A percentile compares a stretch with the other conserved stretches of the same genome.
Evolutionary conservation across 306 rosid genomes (phyloP).

Genomic region (Cotoneaster glaucophyllus): DNA sequence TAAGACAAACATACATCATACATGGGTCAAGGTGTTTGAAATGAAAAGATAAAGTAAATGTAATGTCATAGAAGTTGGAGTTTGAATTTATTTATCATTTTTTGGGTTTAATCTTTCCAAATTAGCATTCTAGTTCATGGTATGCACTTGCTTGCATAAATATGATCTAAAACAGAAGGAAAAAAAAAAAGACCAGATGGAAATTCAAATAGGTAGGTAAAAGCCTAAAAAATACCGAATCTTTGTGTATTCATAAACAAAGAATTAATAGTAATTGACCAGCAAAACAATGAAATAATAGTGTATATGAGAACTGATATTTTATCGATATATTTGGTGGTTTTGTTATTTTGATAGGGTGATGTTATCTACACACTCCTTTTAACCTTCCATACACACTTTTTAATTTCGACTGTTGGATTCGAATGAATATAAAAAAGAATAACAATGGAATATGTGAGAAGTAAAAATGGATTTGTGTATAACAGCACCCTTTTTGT

Average conservation of each 20-base stretch:
- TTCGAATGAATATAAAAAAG: no score
- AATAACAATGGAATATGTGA: no score
- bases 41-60: conserved; percentile 9
- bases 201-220: neutral
- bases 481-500: neutral
- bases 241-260: neutral
- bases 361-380: neutral
- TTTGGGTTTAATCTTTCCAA: neutral
- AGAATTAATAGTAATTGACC: neutral
- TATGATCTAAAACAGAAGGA: neutral
- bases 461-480: no score
- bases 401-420: no score
- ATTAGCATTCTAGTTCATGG: neutral
- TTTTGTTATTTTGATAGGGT: neutral
- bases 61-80: neutral
- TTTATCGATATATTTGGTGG: neutral
- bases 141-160: neutral
- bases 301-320: no score
- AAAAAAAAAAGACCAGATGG: neutral
- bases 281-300: neutral
- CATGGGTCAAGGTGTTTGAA: neutral
- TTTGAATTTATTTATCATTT: neutral
- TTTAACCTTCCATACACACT: no score
- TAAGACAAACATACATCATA: neutral
- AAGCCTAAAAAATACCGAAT: neutral